Conservation (phyloP, 2,329 filamentous ascomycete species). For the Sphaceloma murrayae region DNA sequence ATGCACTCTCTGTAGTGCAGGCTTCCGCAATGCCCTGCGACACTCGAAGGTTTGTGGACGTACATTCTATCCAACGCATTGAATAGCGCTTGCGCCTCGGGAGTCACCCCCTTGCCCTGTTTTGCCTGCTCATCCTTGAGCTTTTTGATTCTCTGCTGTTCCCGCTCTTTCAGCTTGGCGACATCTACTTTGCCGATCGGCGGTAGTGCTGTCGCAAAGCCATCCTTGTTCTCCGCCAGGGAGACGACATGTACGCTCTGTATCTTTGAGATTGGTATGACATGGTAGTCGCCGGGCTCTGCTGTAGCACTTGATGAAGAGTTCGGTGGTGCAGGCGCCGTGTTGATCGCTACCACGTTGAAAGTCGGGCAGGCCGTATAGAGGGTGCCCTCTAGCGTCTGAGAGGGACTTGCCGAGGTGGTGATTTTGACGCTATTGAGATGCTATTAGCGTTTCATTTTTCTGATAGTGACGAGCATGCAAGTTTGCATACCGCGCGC, state of each 20-base stretch:
- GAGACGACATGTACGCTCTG: constrained; percentile 47
- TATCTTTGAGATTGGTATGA: constrained; percentile 52
- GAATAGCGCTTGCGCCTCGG: constrained; percentile 54
- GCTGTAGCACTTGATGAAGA: constrained; percentile 32
- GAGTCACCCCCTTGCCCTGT: constrained; percentile 51
- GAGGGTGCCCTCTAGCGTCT: constrained; percentile 51
- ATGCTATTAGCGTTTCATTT: too few relatives aligned
- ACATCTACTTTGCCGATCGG: constrained; percentile 45
- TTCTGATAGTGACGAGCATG: too few relatives aligned
- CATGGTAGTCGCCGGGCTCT: constrained; percentile 48
- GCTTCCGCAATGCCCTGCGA: not conserved
- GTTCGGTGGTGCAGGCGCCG: constrained; percentile 37
- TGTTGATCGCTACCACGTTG: constrained; percentile 53
- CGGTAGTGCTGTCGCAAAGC: constrained; percentile 32
- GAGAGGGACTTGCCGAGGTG: constrained; percentile 41
- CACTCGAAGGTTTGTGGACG: constrained; percentile 19
- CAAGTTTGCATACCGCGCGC: constrained; percentile 45
- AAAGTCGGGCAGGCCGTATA: constrained; percentile 53
- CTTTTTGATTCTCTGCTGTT: constrained; percentile 46
- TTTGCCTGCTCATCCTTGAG: constrained; percentile 50
- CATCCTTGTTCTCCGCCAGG: constrained; percentile 30
- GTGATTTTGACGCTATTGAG: constrained; percentile 50
- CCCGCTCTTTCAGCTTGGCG: constrained; percentile 45
- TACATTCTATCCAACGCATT: constrained; percentile 51
- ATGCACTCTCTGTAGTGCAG: not conserved